These are phyloP conservation scores for Beauveria scarabaeidicola DNA, from an alignment of 2,329 filamentous ascomycete genomes.

Conservation along the genomic window DNA sequence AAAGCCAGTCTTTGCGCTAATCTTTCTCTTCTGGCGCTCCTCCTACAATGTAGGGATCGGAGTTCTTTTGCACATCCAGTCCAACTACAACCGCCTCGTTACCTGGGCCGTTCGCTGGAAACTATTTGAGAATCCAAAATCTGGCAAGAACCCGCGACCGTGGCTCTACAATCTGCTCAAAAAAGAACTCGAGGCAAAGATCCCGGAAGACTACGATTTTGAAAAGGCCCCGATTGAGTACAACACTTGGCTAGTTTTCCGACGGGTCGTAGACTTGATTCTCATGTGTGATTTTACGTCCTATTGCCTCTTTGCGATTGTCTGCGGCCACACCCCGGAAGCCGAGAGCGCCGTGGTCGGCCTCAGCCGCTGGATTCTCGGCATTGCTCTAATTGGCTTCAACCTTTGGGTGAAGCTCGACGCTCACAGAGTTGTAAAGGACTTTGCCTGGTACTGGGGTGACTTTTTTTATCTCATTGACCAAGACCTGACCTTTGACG, in stretches of 20 bases:
- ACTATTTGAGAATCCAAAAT: slow-evolving; percentile 75
- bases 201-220: slow-evolving; percentile 87
- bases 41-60: slow-evolving; percentile 94
- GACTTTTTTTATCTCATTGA: slow-evolving; percentile 99
- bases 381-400: slow-evolving; percentile 75
- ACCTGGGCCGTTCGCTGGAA: slow-evolving; percentile 79
- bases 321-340: slow-evolving; percentile 67
- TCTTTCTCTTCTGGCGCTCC: slow-evolving; percentile 88
- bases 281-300: slow-evolving; percentile 98
- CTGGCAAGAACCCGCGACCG: slow-evolving; percentile 75
- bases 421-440: slow-evolving; percentile 94
- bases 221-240: slow-evolving; percentile 92
- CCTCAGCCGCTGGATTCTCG: slow-evolving; percentile 66
- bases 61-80: slow-evolving; percentile 80
- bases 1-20: slow-evolving; percentile 67
- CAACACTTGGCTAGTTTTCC: slow-evolving; percentile 97
- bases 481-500: slow-evolving; percentile 94
- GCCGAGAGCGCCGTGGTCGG: slow-evolving; percentile 65
- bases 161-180: slow-evolving; percentile 78
- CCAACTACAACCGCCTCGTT: slow-evolving; percentile 76
- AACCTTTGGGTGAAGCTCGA: slow-evolving; percentile 99
- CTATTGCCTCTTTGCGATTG: slow-evolving; percentile 90
- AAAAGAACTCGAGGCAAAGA: slow-evolving; percentile 86
- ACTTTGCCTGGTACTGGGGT: slow-evolving; percentile 99
- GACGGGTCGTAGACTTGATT: slow-evolving; percentile 90